A percentile compares a stretch with the other conserved stretches of the same genome.
Conservation (phyloP, 169 alveolate species). For the Amoebophrya sp. region DNA sequence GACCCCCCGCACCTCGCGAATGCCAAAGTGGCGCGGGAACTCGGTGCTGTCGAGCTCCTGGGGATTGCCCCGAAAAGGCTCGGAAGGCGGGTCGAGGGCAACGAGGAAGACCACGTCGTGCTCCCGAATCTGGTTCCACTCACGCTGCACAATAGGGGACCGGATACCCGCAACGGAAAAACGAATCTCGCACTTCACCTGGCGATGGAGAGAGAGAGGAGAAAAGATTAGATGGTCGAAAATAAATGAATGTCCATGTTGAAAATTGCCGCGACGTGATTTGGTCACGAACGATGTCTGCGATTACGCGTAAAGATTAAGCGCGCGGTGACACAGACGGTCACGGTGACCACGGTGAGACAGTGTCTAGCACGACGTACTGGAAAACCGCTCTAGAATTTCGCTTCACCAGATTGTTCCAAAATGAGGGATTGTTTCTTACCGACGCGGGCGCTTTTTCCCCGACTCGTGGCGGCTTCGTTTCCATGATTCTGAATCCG, state of each 20-base stretch:
- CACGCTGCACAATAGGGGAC: background rate
- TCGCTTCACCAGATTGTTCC: background rate
- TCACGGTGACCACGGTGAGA: background rate
- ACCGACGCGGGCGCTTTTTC: background rate
- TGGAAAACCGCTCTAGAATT: background rate
- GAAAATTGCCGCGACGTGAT: too few species aligned
- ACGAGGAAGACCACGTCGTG: conserved; percentile 10
- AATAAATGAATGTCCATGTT: too few species aligned
- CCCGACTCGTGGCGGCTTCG: background rate
- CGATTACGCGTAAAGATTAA: background rate
- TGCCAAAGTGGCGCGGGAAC: conserved; percentile 28
- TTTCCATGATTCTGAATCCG: conserved; percentile 22
- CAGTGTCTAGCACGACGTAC: background rate
- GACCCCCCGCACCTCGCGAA: conserved; percentile 31
- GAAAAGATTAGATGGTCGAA: background rate
- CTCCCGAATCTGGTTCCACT: background rate
- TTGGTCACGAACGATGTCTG: background rate
- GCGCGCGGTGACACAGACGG: background rate
- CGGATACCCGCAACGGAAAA: background rate
- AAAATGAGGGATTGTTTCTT: background rate
- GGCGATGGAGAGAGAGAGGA: background rate
- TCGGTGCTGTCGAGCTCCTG: background rate
- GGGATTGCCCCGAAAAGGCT: background rate
- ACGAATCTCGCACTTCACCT: background rate
- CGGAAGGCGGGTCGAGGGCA: background rate